Evolutionary conservation across 768 basidiomycete genomes (phyloP).

Genomic region (Hericium coralloides): DNA sequence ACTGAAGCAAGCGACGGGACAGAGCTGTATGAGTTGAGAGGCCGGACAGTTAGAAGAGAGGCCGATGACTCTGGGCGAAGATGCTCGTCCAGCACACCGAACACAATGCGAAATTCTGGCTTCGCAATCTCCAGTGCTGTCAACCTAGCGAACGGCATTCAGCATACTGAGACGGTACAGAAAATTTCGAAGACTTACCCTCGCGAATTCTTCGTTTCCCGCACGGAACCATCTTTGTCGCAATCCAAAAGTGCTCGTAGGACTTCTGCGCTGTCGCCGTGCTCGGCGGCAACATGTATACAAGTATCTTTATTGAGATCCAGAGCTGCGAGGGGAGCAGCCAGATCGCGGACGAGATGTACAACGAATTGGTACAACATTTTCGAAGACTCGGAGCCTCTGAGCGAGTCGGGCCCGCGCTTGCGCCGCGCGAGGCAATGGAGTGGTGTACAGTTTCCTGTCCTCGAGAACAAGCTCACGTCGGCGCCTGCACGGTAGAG

Average conservation of each 20-base stretch:
- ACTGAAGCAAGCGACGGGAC: constrained; percentile 40
- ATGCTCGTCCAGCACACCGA: constrained; percentile 40
- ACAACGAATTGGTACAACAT: constrained; percentile 44
- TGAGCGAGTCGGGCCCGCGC: constrained; percentile 12
- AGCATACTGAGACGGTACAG: background rate
- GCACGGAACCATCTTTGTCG: constrained; percentile 45
- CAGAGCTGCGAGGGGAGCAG: constrained; percentile 55
- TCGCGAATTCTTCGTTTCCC: constrained; percentile 57
- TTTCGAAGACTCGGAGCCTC: constrained; percentile 9
- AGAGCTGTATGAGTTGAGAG: constrained; percentile 39
- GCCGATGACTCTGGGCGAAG: constrained; percentile 44
- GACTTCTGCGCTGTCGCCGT: constrained; percentile 56
- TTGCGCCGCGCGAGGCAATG: constrained; percentile 15
- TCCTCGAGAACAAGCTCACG: constrained; percentile 46
- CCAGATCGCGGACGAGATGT: constrained; percentile 63
- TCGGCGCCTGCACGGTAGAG: constrained; percentile 74
- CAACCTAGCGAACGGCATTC: constrained; percentile 30
- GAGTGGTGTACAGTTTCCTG: constrained; percentile 13
- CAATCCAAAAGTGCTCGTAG: constrained; percentile 56
- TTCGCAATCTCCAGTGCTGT: constrained; percentile 62
- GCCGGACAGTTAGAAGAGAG: constrained; percentile 39
- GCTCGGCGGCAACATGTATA: constrained; percentile 72
- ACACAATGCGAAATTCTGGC: constrained; percentile 56
- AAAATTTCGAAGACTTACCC: constrained; percentile 39
- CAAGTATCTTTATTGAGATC: constrained; percentile 69